Percentiles rank a stretch among this genome's conserved stretches.
These are phyloP conservation scores for Penicillium egyptiacum DNA, from an alignment of 495 filamentous ascomycete species.

Conservation along the genomic window DNA sequence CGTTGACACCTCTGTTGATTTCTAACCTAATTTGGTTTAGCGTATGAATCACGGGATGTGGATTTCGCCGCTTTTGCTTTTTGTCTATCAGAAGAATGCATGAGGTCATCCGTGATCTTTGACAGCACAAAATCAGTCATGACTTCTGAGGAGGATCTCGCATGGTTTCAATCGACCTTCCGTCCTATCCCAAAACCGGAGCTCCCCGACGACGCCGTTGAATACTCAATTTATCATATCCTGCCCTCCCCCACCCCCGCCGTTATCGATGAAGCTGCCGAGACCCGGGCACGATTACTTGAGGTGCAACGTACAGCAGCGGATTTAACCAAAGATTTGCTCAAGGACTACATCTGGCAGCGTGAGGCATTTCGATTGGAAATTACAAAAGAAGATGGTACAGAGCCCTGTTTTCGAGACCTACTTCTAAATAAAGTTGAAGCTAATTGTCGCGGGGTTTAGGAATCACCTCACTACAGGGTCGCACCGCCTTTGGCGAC, in stretches of 20 bases:
- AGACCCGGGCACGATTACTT: conserved; percentile 61
- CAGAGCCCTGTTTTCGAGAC: conserved; percentile 9
- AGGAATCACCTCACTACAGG: conserved; percentile 57
- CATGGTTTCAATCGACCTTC: conserved; percentile 53
- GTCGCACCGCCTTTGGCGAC: conserved; percentile 83
- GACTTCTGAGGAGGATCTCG: conserved; percentile 49
- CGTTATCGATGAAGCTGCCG: conserved; percentile 48
- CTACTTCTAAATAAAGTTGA: background rate
- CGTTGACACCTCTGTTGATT: conserved; percentile 44
- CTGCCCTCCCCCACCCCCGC: conserved; percentile 51
- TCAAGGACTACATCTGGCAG: conserved; percentile 95
- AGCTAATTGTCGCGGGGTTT: conserved; percentile 10
- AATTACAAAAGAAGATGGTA: conserved; percentile 60
- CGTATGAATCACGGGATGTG: conserved; percentile 24
- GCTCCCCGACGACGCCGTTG: conserved; percentile 82
- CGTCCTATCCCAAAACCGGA: conserved; percentile 62
- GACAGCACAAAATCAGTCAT: conserved; percentile 25
- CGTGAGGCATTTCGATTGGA: conserved; percentile 70
- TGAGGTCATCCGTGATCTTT: conserved; percentile 42
- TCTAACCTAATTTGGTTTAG: conserved; percentile 42
- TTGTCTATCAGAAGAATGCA: conserved; percentile 27
- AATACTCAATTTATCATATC: conserved; percentile 74
- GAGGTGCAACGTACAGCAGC: conserved; percentile 67
- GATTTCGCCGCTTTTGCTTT: conserved; percentile 29
- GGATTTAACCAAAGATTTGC: conserved; percentile 58